Percentiles rank a stretch among this genome's conserved stretches.
phyloP scores from a whole-genome alignment of 2,329 filamentous ascomycete genomes.

The Ophiobolus disseminans region DNA sequence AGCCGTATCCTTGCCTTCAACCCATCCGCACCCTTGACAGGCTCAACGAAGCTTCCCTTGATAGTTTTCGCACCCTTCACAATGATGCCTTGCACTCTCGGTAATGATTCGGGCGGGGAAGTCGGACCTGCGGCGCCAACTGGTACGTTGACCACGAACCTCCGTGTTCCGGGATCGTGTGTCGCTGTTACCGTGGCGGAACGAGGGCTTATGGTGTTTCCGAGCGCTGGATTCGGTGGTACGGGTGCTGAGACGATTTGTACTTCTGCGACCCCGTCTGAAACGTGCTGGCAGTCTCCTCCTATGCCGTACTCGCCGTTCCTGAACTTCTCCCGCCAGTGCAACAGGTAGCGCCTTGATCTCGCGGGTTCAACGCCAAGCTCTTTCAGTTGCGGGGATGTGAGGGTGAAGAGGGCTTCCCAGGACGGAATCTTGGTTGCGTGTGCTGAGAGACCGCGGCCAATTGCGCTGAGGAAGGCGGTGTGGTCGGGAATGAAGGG shows the following conservation, averaged over 20 bases:
- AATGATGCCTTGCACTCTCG: slow-evolving; percentile 68
- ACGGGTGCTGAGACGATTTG: slow-evolving; percentile 63
- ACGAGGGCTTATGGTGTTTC: slow-evolving; percentile 33
- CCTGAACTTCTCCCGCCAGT: slow-evolving; percentile 86
- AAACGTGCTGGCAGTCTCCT: slow-evolving; percentile 78
- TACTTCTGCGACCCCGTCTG: slow-evolving; percentile 64
- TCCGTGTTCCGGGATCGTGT: slow-evolving; percentile 61
- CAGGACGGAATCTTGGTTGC: slow-evolving; percentile 86
- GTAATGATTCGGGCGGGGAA: slow-evolving; percentile 57
- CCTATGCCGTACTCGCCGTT: slow-evolving; percentile 79
- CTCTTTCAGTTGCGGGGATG: slow-evolving; percentile 76
- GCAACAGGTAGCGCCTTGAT: slow-evolving; percentile 80
- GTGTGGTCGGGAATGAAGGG: slow-evolving; percentile 84
- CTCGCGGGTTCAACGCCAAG: slow-evolving; percentile 87
- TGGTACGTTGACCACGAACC: slow-evolving; percentile 66
- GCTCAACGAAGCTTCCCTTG: slow-evolving; percentile 75
- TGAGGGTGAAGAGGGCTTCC: slow-evolving; percentile 86
- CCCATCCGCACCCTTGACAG: slow-evolving; percentile 67
- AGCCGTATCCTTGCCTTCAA: slow-evolving; percentile 71
- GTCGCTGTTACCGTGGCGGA: slow-evolving; percentile 57
- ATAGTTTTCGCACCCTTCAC: slow-evolving; percentile 74
- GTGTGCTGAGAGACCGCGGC: slow-evolving; percentile 82
- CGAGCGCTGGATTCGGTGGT: slow-evolving; percentile 34
- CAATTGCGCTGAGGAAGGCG: slow-evolving; percentile 90
- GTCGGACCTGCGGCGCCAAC: slow-evolving; percentile 46